Conservation (phyloP, 148 eudicot genomes). For the Linanthus parryae region DNA sequence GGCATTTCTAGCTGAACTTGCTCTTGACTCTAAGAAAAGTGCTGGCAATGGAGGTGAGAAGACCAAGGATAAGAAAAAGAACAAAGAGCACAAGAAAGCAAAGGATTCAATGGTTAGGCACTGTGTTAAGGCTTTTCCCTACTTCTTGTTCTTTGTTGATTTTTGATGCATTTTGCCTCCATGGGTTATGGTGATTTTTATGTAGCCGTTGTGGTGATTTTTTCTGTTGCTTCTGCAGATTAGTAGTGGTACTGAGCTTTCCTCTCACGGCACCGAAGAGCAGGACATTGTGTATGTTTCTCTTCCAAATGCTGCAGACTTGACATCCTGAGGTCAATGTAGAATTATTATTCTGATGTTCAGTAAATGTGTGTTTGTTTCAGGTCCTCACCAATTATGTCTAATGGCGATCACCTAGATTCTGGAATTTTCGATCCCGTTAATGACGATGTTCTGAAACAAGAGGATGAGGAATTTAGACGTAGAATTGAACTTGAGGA, state of each 20-base stretch:
- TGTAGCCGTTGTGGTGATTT: constrained; percentile 5
- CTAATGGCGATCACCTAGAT: constrained; percentile 37
- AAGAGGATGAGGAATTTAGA: constrained; percentile 37
- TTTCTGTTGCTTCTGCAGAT: constrained; percentile 41
- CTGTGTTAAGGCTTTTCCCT: constrained; percentile 4
- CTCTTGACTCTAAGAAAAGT: constrained; percentile 50
- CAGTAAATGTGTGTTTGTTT: constrained; percentile 4
- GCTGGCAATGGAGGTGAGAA: constrained; percentile 37
- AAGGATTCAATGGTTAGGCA: constrained; percentile 54
- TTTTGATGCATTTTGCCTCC: not conserved
- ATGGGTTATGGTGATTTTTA: no score
- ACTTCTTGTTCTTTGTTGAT: not conserved
- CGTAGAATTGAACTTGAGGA: constrained; percentile 58
- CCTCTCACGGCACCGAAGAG: constrained; percentile 34
- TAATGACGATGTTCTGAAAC: constrained; percentile 23
- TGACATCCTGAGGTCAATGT: no score
- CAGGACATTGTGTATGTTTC: constrained; percentile 40
- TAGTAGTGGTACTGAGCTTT: constrained; percentile 35
- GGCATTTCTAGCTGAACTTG: constrained; percentile 78
- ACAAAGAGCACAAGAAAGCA: constrained; percentile 39
- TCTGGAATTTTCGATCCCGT: constrained; percentile 27
- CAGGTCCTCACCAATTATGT: constrained; percentile 1
- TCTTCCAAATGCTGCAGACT: no score
- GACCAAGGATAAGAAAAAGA: constrained; percentile 58
- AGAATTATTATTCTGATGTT: no score